Percentiles rank a stretch among this genome's conserved stretches.
phyloP scores from a whole-genome alignment of 805 yeast genomes.

The Lachancea fermentati region DNA sequence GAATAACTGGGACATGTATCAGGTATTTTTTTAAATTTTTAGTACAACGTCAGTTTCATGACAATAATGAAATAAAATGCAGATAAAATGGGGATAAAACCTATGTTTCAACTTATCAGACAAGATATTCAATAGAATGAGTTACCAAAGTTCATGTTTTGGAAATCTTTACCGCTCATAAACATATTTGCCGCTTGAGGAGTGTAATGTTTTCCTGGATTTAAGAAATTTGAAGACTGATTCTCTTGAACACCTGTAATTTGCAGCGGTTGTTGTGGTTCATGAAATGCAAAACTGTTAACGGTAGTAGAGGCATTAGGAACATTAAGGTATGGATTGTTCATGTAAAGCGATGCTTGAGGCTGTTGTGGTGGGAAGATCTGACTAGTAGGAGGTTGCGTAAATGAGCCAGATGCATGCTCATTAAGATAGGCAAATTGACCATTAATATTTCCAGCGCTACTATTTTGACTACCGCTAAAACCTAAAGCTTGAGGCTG shows the following conservation, averaged over 20 bases:
- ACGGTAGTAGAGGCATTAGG: constrained; percentile 3
- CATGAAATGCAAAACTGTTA: constrained; percentile 7
- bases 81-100: constrained; percentile 1
- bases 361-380: constrained; percentile 7
- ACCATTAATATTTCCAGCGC: constrained; percentile 3
- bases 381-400: constrained; percentile 2
- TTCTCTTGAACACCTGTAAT: constrained; percentile 5
- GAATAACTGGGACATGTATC: neutral
- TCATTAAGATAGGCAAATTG: neutral
- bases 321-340: constrained; percentile 2
- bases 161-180: constrained; percentile 1
- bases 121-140: constrained; percentile 2
- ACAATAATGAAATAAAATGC: constrained; percentile 2
- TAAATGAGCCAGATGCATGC: neutral
- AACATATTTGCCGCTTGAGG: constrained; percentile 3
- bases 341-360: constrained; percentile 1
- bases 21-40: constrained; percentile 7
- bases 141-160: constrained; percentile 3
- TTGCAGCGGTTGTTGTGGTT: constrained; percentile 6
- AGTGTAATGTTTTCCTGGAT: neutral
- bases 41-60: constrained; percentile 7
- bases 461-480: constrained; percentile 6
- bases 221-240: neutral
- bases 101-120: neutral
- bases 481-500: constrained; percentile 6